Evolutionary conservation across 768 basidiomycete genomes (phyloP).

Genomic region (Leucosporidium yakuticum): DNA sequence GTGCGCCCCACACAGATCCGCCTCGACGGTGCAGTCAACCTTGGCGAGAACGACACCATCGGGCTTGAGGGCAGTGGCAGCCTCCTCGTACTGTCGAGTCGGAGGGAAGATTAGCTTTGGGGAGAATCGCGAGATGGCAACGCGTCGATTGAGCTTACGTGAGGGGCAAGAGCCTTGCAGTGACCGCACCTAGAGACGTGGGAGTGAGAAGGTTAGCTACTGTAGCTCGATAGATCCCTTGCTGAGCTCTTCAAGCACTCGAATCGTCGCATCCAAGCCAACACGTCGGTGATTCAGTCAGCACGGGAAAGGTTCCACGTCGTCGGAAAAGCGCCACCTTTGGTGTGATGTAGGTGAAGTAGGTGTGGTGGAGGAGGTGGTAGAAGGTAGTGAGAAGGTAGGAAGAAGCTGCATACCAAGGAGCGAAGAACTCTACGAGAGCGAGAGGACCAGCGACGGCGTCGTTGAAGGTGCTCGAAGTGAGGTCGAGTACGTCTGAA

Average conservation of each 20-base stretch:
- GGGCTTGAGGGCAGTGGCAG: constrained; percentile 85
- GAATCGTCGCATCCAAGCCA: background rate
- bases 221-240: background rate
- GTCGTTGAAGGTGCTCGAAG: constrained; percentile 24
- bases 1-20: constrained; percentile 80
- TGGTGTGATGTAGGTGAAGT: no score
- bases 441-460: constrained; percentile 30
- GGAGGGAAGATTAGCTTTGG: background rate
- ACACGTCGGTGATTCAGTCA: background rate
- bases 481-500: constrained; percentile 78
- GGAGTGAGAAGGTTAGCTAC: background rate
- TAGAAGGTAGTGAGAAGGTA: background rate
- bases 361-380: background rate
- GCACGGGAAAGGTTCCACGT: background rate
- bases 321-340: background rate
- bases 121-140: background rate
- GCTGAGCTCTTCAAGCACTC: background rate
- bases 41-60: constrained; percentile 86
- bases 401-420: constrained; percentile 24
- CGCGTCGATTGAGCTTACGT: constrained; percentile 3
- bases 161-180: constrained; percentile 39
- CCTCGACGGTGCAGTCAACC: constrained; percentile 92
- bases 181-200: constrained; percentile 34
- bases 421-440: constrained; percentile 92
- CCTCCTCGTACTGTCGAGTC: constrained; percentile 46